Conservation (phyloP, 1,284 basidiomycete genomes). For the Earliella scabrosa region DNA sequence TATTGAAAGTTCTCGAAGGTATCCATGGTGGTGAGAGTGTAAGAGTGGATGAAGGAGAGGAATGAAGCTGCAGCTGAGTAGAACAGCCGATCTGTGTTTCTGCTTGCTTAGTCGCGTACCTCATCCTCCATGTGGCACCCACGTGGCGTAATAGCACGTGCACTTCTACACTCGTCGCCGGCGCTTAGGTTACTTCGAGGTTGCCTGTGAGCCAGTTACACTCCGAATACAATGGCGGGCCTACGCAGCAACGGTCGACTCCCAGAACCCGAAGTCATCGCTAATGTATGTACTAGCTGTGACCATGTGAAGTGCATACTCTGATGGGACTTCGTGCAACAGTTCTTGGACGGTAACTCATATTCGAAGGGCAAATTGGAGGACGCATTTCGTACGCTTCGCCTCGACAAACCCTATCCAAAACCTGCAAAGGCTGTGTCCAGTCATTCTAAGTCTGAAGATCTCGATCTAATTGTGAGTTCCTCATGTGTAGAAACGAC, state of each 20-base stretch:
- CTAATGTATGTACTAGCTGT: conserved; percentile 51
- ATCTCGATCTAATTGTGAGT: conserved; percentile 65
- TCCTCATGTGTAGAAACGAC: background rate
- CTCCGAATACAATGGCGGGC: conserved; percentile 5
- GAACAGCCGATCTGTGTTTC: background rate
- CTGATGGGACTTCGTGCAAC: background rate
- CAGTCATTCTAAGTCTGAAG: conserved; percentile 53
- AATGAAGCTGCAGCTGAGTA: conserved; percentile 15
- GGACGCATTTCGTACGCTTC: conserved; percentile 60
- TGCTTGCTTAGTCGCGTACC: conserved; percentile 19
- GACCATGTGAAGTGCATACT: no score
- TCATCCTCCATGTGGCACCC: conserved; percentile 16
- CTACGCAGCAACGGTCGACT: conserved; percentile 47
- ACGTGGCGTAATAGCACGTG: conserved; percentile 20
- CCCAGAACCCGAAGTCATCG: conserved; percentile 69
- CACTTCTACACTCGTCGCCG: no score
- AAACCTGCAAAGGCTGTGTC: conserved; percentile 44
- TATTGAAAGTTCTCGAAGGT: conserved; percentile 89
- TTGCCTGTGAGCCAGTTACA: no score
- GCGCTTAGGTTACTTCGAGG: no score
- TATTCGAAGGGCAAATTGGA: conserved; percentile 72
- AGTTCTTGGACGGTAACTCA: conserved; percentile 69
- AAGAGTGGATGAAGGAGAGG: conserved; percentile 11
- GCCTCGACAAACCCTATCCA: conserved; percentile 56
- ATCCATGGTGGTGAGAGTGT: conserved; percentile 57